Evolutionary conservation across 106 monocot genomes (phyloP), one percentile per base, ranked within the genome.

Genomic region (Iris macrosiphon): DNA sequence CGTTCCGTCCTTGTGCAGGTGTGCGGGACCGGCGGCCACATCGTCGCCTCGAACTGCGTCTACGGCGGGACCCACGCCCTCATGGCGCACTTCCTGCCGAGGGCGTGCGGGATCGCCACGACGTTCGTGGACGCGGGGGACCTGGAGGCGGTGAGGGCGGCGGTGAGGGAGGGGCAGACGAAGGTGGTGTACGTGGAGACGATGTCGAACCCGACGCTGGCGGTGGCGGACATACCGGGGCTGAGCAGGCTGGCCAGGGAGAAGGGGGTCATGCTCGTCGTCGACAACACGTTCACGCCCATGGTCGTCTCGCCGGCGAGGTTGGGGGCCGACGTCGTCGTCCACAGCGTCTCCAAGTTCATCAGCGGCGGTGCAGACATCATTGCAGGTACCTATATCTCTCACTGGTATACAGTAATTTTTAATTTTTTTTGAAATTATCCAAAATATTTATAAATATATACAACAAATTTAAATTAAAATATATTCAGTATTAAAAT

Each of bases 61-160:
- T 94, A 94, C 57, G 94, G 94, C 15, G 94, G 88, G n/a, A 89
- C 94, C 34, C 84, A 94, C 69, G 85, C 89, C 2, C 75, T 94
- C 35, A 60, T 94, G 44, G 29, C 84, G 0, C 72, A 62, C 21
- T 92, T 87, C 59, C 51, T 87, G 10, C 67, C 76, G 0, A 51
- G 79, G 27, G 52, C 74, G 4, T 87, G 83, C 26, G 83, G 77
- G 18, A 80, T 93, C 25, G 40, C 14, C 19, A 72, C 87, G 25
- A 87, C 80, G 17, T 93, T 93, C 51, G 93, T 93, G 9, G 75
- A 87, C 33, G 45, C 60, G 11, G 57, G 64, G 35, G 77, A 93
- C 27, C 18, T 69, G 17, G 75, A 38, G 26, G 87, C 48, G 17
- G 77, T 93, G 22, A 35, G 48, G 44, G 65, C 42, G 7, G 93